Evolutionary conservation across 176 grass and related monocot species (phyloP), one percentile per base, ranked within the genome.

Genomic region (Puccinellia tenuiflora): DNA sequence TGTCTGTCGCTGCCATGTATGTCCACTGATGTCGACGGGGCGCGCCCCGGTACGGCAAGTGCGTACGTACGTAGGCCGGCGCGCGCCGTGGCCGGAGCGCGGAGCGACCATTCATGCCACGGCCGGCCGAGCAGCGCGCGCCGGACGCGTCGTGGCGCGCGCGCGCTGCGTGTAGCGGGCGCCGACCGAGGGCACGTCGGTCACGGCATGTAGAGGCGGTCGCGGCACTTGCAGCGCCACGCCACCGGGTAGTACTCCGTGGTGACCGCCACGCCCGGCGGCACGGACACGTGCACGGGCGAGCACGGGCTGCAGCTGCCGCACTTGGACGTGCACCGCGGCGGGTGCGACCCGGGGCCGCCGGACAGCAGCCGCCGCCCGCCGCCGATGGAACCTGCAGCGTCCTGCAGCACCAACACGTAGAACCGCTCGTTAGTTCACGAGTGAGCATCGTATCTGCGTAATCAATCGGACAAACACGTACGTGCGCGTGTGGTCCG

Each of bases 221-320:
- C 81, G 81, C 87, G 75, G 76, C 94, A 97, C 78, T 97, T 97
- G 91, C 94, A 97, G 0, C 94, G 91, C 94, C 94, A 97, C 35
- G 94, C 89, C 87, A 94, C 94, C 46, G 94, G 94, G 89, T 97
- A 97, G 89, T 97, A 97, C 85, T 97, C 94, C 2, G 91, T 69
- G 85, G 84, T 90, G 68, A 92, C 89, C 2, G 88, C 76, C 6
- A 73, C 87, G 45, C 94, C 91, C 0, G 91, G 89, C 24, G 94
- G 94, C 46, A 97, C 89, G 75, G 91, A 76, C 28, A 97, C 89
- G 71, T 97, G 91, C 47, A 97, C 91, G 25, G 94, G 91, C 76
- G 65, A 45, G 78, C 94, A 97, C 42, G 94, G 94, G 54, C 7
- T 90, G 87, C 94, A 97, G 89, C 86, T 68, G 38, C 94, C 89